These are phyloP conservation scores for Kazachstania bromeliacearum DNA, from an alignment of 805 yeast genomes.

Conservation along the genomic window DNA sequence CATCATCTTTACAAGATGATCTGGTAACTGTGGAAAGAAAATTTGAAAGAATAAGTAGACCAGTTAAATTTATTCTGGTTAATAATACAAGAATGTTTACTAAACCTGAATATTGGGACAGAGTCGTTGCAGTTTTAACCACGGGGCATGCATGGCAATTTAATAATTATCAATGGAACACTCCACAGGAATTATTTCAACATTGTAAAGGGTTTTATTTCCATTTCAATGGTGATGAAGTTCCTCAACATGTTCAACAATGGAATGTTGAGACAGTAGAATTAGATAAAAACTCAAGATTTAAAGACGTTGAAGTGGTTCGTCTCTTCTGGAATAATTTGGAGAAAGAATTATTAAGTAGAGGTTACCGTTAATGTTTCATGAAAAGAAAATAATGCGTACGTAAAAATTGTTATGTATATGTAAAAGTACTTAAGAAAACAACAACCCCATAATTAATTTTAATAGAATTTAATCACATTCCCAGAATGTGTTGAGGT, in stretches of 20 bases:
- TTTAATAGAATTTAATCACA: background rate
- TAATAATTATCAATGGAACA: slow-evolving; percentile 71
- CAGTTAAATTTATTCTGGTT: slow-evolving; percentile 49
- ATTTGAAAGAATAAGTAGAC: slow-evolving; percentile 24
- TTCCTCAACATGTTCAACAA: slow-evolving; percentile 64
- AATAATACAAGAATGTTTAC: slow-evolving; percentile 80
- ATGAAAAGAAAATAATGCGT: no score
- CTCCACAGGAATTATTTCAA: slow-evolving; percentile 74
- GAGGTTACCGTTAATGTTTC: slow-evolving; percentile 42
- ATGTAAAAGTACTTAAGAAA: no score
- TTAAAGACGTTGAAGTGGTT: slow-evolving; percentile 80
- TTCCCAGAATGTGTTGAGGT: slow-evolving; percentile 35
- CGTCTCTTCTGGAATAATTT: slow-evolving; percentile 78
- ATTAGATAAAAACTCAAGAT: slow-evolving; percentile 74
- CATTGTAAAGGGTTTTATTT: slow-evolving; percentile 76
- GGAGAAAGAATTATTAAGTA: slow-evolving; percentile 60
- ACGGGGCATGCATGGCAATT: slow-evolving; percentile 98
- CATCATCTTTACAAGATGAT: slow-evolving; percentile 26
- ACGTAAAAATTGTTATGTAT: no score
- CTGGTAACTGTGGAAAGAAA: slow-evolving; percentile 26
- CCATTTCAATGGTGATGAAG: slow-evolving; percentile 65
- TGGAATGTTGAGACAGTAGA: slow-evolving; percentile 84
- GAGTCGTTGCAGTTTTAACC: slow-evolving; percentile 90
- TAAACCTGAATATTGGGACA: slow-evolving; percentile 95
- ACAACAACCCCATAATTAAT: background rate